A percentile compares a stretch with the other conserved stretches of the same genome.
Conservation (phyloP, 164 flowering plant genomes). For the Buxus sempervirens region DNA sequence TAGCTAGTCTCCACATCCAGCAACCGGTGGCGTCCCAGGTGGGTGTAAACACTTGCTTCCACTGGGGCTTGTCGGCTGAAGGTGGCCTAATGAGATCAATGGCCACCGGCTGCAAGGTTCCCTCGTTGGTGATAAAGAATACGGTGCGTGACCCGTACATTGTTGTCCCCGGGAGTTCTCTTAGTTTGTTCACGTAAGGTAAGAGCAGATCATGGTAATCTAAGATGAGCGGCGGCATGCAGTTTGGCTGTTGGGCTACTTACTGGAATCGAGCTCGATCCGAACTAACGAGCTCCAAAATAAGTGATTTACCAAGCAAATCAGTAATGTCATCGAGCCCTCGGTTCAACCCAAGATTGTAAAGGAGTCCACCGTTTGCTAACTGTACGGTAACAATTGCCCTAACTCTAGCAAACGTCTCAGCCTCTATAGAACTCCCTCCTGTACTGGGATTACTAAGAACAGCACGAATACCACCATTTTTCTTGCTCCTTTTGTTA, state of each 20-base stretch:
- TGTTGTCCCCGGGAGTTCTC: too few relatives aligned
- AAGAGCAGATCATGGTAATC: too few relatives aligned
- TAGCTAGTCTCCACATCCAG: too few relatives aligned
- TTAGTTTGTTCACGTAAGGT: too few relatives aligned
- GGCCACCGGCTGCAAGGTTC: constrained; percentile 58
- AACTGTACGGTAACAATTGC: constrained; percentile 43
- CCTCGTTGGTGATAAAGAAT: constrained; percentile 42
- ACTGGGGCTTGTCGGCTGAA: too few relatives aligned
- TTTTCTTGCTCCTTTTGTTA: background rate
- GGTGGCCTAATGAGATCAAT: constrained; percentile 67
- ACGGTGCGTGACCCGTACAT: constrained; percentile 72
- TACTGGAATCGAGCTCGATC: constrained; percentile 64
- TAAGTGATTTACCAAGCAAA: constrained; percentile 39
- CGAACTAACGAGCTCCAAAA: constrained; percentile 66
- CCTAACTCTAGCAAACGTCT: constrained; percentile 23
- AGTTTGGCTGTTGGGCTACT: too few relatives aligned
- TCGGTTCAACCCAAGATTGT: constrained; percentile 15
- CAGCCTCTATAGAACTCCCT: background rate
- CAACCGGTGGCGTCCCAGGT: too few relatives aligned
- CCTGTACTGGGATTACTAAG: background rate
- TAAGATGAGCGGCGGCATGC: too few relatives aligned
- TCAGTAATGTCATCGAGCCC: constrained; percentile 24
- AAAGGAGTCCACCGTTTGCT: constrained; percentile 31
- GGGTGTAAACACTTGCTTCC: too few relatives aligned
- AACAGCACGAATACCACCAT: background rate